These are phyloP conservation scores for Psilocybe azurescens DNA, from an alignment of 768 basidiomycete species.

Conservation along the genomic window DNA sequence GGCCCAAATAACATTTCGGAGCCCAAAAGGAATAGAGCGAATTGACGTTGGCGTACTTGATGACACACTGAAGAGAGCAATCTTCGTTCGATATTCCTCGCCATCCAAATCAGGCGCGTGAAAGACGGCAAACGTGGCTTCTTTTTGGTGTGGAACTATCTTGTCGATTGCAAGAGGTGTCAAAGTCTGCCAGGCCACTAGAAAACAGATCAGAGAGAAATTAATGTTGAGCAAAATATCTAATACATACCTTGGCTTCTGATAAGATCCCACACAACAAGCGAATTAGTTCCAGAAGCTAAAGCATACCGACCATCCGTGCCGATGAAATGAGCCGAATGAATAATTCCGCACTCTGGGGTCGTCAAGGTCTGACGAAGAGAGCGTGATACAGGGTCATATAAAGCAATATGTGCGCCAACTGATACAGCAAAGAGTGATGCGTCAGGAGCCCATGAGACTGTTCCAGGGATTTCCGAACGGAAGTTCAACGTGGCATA, in stretches of 20 bases:
- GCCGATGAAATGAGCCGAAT: conserved; percentile 70
- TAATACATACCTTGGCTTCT: conserved; percentile 57
- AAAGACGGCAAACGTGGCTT: conserved; percentile 66
- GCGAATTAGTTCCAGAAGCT: conserved; percentile 48
- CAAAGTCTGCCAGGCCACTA: conserved; percentile 67
- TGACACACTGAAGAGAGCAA: conserved; percentile 52
- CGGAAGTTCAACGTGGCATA: conserved; percentile 77
- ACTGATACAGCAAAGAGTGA: conserved; percentile 83
- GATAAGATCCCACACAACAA: conserved; percentile 79
- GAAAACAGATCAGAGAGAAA: conserved; percentile 4
- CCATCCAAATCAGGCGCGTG: conserved; percentile 34
- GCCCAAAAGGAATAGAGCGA: conserved; percentile 61
- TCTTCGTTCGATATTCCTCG: conserved; percentile 39
- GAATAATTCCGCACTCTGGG: conserved; percentile 53
- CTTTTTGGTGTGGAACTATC: conserved; percentile 59
- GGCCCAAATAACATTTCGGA: conserved; percentile 54
- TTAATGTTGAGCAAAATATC: not conserved
- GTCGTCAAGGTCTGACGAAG: conserved; percentile 64
- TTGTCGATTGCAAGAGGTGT: conserved; percentile 41
- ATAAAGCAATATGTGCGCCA: conserved; percentile 71
- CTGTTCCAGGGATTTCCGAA: conserved; percentile 64
- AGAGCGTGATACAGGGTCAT: conserved; percentile 67
- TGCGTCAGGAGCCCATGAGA: conserved; percentile 84
- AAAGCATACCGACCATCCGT: conserved; percentile 72
- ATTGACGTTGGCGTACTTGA: conserved; percentile 51